These are phyloP conservation scores for Colletotrichum falcatum DNA, from an alignment of 2,329 filamentous ascomycete genomes.

Conservation along the genomic window DNA sequence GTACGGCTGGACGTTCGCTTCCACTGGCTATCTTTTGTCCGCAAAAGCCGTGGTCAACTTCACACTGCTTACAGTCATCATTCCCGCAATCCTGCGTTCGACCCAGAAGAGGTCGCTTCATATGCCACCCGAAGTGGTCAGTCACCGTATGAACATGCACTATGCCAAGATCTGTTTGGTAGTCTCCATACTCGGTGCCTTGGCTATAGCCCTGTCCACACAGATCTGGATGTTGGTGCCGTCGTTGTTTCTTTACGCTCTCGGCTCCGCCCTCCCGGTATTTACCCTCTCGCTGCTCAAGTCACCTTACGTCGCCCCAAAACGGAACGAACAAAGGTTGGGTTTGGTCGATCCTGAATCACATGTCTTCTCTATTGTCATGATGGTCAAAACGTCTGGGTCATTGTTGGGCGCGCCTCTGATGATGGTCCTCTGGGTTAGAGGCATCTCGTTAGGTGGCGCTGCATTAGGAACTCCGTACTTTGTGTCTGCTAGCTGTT, in stretches of 20 bases:
- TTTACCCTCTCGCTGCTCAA: slow-evolving; percentile 63
- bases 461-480: slow-evolving; percentile 53
- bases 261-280: slow-evolving; percentile 62
- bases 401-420: slow-evolving; percentile 60
- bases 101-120: slow-evolving; percentile 15
- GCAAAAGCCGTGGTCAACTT: slow-evolving; percentile 63
- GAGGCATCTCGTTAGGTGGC: slow-evolving; percentile 55
- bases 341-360: slow-evolving; percentile 48
- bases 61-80: slow-evolving; percentile 54
- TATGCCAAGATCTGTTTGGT: slow-evolving; percentile 53
- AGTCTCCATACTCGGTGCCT: slow-evolving; percentile 52
- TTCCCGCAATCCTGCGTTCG: slow-evolving; percentile 53
- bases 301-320: slow-evolving; percentile 52
- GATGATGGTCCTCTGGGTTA: slow-evolving; percentile 61
- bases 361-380: slow-evolving; percentile 63
- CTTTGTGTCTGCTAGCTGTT: slow-evolving; percentile 54
- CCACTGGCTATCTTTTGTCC: slow-evolving; percentile 61
- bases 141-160: slow-evolving; percentile 49
- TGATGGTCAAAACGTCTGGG: slow-evolving; percentile 62
- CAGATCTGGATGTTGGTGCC: slow-evolving; percentile 56
- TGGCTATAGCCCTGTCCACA: slow-evolving; percentile 55
- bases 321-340: slow-evolving; percentile 8
- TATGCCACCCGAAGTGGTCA: slow-evolving; percentile 42
- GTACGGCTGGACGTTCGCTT: slow-evolving; percentile 60
- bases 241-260: slow-evolving; percentile 58